Percentiles rank a stretch among this genome's conserved stretches.
Evolutionary conservation across 1,284 basidiomycete genomes (phyloP).

Genomic region (Sanghuangporus baumii): DNA sequence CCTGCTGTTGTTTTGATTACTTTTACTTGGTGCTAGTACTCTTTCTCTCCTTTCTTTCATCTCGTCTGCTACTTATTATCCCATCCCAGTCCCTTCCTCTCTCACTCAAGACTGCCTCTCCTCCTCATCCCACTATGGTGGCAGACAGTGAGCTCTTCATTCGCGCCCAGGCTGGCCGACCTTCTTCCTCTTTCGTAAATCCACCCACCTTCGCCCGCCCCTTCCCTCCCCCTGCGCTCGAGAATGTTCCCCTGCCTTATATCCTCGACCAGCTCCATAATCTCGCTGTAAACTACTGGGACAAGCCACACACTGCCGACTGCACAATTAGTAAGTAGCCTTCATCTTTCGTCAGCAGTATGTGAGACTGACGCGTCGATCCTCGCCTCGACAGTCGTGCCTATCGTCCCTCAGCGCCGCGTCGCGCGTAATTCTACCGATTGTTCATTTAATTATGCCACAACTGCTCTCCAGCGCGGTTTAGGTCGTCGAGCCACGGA

Average conservation of each 20-base stretch:
- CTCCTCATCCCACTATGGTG: conserved; percentile 7
- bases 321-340: conserved; percentile 60
- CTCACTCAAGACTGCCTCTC: not conserved
- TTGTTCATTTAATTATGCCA: conserved; percentile 18
- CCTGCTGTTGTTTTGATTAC: not conserved
- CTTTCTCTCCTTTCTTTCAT: not conserved
- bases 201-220: not conserved
- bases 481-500: conserved; percentile 47
- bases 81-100: not conserved
- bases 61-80: not conserved
- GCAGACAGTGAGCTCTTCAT: conserved; percentile 2
- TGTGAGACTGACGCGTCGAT: not conserved
- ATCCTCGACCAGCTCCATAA: conserved; percentile 61
- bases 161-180: conserved; percentile 2
- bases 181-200: not conserved
- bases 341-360: not conserved
- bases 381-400: conserved; percentile 12
- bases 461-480: conserved; percentile 25
- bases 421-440: conserved; percentile 14
- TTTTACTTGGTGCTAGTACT: not conserved
- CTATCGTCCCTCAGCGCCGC: conserved; percentile 6
- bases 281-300: conserved; percentile 64
- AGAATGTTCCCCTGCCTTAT: conserved; percentile 61
- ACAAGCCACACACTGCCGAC: conserved; percentile 64
- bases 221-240: conserved; percentile 58